Conservation (phyloP, 352 stramenopile species). For the Globisporangium okanoganense region DNA sequence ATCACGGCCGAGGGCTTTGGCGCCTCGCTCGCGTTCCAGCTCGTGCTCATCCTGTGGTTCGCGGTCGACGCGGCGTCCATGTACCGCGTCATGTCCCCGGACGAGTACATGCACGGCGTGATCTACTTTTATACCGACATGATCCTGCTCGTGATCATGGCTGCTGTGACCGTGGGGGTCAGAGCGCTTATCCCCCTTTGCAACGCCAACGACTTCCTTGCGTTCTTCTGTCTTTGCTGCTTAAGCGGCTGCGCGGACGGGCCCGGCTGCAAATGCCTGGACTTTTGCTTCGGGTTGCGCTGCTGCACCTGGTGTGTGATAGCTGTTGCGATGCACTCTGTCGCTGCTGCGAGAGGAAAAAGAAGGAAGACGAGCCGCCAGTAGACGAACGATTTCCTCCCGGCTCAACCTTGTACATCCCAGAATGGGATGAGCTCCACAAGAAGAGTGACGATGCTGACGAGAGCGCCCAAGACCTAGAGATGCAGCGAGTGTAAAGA, state of each 20-base stretch:
- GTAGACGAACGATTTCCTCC: neutral
- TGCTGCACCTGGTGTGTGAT: neutral
- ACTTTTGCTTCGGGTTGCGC: neutral
- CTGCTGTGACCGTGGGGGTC: constrained; percentile 19
- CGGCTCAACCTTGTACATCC: neutral
- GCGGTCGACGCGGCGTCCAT: constrained; percentile 47
- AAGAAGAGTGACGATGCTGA: neutral
- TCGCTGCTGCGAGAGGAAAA: neutral
- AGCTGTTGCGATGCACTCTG: neutral
- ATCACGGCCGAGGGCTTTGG: constrained; percentile 32
- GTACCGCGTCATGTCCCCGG: constrained; percentile 52
- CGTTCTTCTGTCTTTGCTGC: neutral
- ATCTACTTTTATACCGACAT: constrained; percentile 70
- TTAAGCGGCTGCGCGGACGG: too few relatives aligned
- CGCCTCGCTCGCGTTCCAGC: constrained; percentile 36
- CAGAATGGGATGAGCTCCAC: neutral
- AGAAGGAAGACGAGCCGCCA: neutral
- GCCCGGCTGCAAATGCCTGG: neutral
- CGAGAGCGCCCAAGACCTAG: neutral
- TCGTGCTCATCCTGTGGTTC: constrained; percentile 53
- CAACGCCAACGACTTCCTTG: neutral
- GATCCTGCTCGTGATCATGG: constrained; percentile 38
- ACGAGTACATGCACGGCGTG: constrained; percentile 67
- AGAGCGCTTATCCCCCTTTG: neutral
- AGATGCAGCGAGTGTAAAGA: constrained; percentile 9